Percentiles rank a stretch among this genome's conserved stretches.
These are phyloP conservation scores for Entomortierella lignicola DNA, from an alignment of 192 early-diverging fungal genomes.

Conservation along the genomic window DNA sequence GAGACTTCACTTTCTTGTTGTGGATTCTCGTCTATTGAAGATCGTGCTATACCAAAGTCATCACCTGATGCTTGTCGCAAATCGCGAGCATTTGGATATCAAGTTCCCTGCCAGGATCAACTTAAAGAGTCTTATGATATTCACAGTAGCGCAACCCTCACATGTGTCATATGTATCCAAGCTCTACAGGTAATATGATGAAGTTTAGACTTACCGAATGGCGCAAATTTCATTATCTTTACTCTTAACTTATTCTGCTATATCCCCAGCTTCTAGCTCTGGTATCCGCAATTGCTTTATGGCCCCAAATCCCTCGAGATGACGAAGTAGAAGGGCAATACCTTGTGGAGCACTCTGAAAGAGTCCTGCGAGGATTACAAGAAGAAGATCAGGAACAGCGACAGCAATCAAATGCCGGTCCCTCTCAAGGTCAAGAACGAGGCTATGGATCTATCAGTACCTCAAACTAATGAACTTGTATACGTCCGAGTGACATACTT, in stretches of 20 bases:
- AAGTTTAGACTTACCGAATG: background rate
- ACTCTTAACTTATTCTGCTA: background rate
- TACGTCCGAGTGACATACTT: too few species aligned
- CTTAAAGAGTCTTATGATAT: slow-evolving; percentile 12
- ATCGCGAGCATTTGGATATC: slow-evolving; percentile 39
- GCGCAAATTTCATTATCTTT: too few species aligned
- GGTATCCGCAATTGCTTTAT: background rate
- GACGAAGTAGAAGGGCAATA: slow-evolving; percentile 7
- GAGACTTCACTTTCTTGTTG: slow-evolving; percentile 35
- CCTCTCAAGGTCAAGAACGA: background rate
- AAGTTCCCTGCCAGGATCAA: slow-evolving; percentile 11
- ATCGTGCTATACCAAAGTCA: slow-evolving; percentile 31
- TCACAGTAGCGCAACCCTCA: slow-evolving; percentile 5
- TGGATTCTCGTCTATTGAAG: slow-evolving; percentile 17
- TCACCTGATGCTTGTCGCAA: slow-evolving; percentile 10
- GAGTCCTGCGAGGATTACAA: slow-evolving; percentile 22
- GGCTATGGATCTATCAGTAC: slow-evolving; percentile 2
- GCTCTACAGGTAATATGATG: slow-evolving; percentile 19
- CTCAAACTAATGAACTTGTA: background rate
- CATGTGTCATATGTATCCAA: background rate
- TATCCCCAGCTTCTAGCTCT: slow-evolving; percentile 23
- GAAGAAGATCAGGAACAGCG: slow-evolving; percentile 20
- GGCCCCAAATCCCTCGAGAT: slow-evolving; percentile 13
- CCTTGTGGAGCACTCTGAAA: slow-evolving; percentile 12
- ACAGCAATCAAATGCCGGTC: background rate